Evolutionary conservation across 148 eudicot genomes (phyloP).

Genomic region (Vaccinium corymbosum): DNA sequence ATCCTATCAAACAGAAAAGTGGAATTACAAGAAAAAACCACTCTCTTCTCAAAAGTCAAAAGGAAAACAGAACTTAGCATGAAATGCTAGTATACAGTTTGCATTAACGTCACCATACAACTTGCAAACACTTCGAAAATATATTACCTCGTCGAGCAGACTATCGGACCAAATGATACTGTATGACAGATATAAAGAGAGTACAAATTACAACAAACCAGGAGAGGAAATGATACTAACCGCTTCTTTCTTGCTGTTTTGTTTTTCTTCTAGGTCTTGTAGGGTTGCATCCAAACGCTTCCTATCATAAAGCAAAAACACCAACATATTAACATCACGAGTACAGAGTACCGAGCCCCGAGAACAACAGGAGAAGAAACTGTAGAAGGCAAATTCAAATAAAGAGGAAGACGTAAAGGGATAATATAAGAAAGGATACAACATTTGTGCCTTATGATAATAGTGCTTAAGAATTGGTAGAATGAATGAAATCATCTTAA

Average conservation of each 20-base stretch:
- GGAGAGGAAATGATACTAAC: slow-evolving; percentile 32
- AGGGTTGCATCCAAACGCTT: slow-evolving; percentile 87
- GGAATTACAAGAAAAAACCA: not conserved
- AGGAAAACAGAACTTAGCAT: not conserved
- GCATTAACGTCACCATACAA: not conserved
- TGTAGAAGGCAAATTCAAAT: not conserved
- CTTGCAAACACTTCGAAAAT: not conserved
- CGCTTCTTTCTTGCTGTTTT: slow-evolving; percentile 91
- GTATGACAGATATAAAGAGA: slow-evolving; percentile 1
- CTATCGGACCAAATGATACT: not conserved
- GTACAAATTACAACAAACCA: not conserved
- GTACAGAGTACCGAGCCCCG: not conserved
- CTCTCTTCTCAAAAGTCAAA: not conserved
- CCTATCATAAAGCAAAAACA: slow-evolving; percentile 36
- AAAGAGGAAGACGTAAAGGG: not conserved
- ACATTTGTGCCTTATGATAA: not conserved
- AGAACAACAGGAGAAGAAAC: not conserved
- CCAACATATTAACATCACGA: not conserved
- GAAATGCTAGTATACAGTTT: not conserved
- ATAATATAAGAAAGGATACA: not conserved
- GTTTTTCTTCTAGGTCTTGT: slow-evolving; percentile 92
- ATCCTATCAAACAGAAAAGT: not conserved
- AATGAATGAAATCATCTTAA: not conserved
- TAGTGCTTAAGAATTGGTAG: not conserved
- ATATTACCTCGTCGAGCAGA: not conserved